phyloP scores from a whole-genome alignment of 2,329 filamentous ascomycete species.

The Fusarium caatingaense region DNA sequence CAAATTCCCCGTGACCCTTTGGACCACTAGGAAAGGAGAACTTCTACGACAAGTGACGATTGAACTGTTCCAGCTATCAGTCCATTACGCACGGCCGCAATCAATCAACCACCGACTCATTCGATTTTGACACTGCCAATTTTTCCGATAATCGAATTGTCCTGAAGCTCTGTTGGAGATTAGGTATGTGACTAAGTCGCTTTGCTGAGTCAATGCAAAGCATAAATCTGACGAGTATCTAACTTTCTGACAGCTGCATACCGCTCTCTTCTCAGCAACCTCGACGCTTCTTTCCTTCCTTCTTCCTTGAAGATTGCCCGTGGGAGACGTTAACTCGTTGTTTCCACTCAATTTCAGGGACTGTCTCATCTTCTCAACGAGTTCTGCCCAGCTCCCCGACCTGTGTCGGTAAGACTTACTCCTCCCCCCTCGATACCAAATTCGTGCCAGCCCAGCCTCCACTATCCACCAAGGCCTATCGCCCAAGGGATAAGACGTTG shows the following conservation, averaged over 20 bases:
- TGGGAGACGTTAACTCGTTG: slow-evolving; percentile 75
- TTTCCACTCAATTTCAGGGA: slow-evolving; percentile 64
- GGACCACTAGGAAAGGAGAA: slow-evolving; percentile 14
- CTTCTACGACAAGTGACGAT: slow-evolving; percentile 29
- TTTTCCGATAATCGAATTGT: slow-evolving; percentile 22
- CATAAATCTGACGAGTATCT: slow-evolving; percentile 30
- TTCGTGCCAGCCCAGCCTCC: slow-evolving; percentile 41
- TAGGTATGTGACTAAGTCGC: slow-evolving; percentile 44
- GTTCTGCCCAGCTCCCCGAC: slow-evolving; percentile 55
- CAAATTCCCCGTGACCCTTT: slow-evolving; percentile 49
- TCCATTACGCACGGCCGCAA: slow-evolving; percentile 14
- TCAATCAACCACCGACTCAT: slow-evolving; percentile 9
- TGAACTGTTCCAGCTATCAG: slow-evolving; percentile 23
- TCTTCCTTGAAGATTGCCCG: slow-evolving; percentile 58
- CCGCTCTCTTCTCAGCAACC: slow-evolving; percentile 54
- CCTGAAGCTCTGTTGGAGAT: slow-evolving; percentile 20
- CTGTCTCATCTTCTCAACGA: slow-evolving; percentile 57
- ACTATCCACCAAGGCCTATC: slow-evolving; percentile 24
- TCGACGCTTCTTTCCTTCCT: slow-evolving; percentile 55
- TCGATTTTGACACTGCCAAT: slow-evolving; percentile 16
- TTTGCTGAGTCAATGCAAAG: slow-evolving; percentile 17
- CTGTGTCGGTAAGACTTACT: slow-evolving; percentile 64
- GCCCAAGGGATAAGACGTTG: slow-evolving; percentile 45
- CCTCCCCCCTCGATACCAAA: slow-evolving; percentile 39
- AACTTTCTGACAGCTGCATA: slow-evolving; percentile 52